phyloP scores from a whole-genome alignment of 768 basidiomycete genomes.

The Phanerodontia chrysosporium region DNA sequence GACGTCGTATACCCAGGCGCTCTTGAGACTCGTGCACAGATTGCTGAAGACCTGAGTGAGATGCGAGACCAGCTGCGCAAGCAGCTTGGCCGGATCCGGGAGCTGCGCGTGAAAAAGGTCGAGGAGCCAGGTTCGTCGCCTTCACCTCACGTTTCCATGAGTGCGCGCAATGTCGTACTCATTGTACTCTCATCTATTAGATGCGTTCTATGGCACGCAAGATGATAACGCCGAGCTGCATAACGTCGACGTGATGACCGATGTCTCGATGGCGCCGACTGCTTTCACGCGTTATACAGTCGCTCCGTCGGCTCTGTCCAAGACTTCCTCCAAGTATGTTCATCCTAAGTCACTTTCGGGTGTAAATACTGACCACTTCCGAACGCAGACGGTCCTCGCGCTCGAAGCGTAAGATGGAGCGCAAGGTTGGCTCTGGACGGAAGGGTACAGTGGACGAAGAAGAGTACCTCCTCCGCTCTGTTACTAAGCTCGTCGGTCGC shows the following conservation, averaged over 20 bases:
- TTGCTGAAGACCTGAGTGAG: constrained; percentile 79
- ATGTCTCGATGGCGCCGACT: constrained; percentile 84
- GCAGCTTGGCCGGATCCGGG: constrained; percentile 69
- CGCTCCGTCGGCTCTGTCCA: constrained; percentile 69
- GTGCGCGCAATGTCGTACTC: too few species aligned
- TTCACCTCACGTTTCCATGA: too few species aligned
- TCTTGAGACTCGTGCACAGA: constrained; percentile 67
- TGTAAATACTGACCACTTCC: too few species aligned
- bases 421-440: constrained; percentile 82
- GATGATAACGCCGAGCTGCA: constrained; percentile 58
- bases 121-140: constrained; percentile 79
- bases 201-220: constrained; percentile 82
- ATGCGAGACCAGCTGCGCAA: constrained; percentile 86
- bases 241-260: constrained; percentile 94
- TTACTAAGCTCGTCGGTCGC: constrained; percentile 68
- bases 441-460: constrained; percentile 97
- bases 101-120: constrained; percentile 70
- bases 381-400: constrained; percentile 78
- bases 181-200: too few species aligned
- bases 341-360: too few species aligned
- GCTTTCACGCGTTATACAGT: constrained; percentile 92
- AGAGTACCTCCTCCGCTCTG: constrained; percentile 83
- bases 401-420: constrained; percentile 80
- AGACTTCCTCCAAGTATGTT: constrained; percentile 67
- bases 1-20: constrained; percentile 74